Evolutionary conservation across 2,329 filamentous ascomycete genomes (phyloP).

Genomic region (Beauveria brongniartii): DNA sequence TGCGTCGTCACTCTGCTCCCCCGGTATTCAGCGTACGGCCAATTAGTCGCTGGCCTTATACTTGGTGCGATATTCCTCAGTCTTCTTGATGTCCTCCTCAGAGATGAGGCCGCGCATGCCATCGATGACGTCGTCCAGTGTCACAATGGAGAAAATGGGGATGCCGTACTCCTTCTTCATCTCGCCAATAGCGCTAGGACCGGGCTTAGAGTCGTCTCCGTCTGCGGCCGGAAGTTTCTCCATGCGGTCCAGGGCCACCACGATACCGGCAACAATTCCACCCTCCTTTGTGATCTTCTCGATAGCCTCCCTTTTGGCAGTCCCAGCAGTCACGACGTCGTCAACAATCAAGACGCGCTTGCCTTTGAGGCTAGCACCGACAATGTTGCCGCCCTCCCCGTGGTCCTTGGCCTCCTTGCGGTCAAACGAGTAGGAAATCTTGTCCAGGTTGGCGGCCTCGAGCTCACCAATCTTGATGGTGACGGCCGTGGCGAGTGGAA

Average conservation of each 20-base stretch:
- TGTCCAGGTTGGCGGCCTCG: constrained; percentile 56
- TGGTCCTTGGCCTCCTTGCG: constrained; percentile 95
- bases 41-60: constrained; percentile 53
- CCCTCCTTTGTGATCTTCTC: constrained; percentile 81
- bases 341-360: constrained; percentile 87
- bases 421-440: constrained; percentile 81
- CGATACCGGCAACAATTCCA: constrained; percentile 75
- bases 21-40: neutral
- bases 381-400: constrained; percentile 88
- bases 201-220: constrained; percentile 58
- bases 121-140: constrained; percentile 72
- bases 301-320: constrained; percentile 87
- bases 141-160: constrained; percentile 76
- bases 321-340: constrained; percentile 94
- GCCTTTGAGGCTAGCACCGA: constrained; percentile 76
- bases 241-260: constrained; percentile 81
- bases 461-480: constrained; percentile 67
- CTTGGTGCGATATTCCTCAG: constrained; percentile 65
- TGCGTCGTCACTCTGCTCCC: neutral
- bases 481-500: constrained; percentile 75
- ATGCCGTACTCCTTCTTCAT: constrained; percentile 76
- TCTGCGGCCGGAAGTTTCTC: constrained; percentile 65
- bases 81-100: constrained; percentile 53
- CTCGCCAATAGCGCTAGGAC: constrained; percentile 77
- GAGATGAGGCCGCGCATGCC: constrained; percentile 56